Base-by-base conservation (phyloP, 2,329 filamentous ascomycete species). In the Emergomyces pasteurianus region DNA sequence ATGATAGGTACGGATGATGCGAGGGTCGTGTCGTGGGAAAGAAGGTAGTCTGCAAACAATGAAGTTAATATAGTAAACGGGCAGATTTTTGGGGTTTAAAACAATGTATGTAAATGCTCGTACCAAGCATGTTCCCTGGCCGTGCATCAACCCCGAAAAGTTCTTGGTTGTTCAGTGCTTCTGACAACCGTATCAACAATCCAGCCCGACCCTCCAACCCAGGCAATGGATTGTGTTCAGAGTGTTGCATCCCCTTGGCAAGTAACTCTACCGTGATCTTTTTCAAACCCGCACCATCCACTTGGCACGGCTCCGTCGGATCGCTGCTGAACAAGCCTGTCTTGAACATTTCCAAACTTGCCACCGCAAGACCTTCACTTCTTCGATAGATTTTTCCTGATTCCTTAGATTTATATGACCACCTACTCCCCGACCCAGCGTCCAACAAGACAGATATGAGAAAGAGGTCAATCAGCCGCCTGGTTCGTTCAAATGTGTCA, bases 91-190 rank as follows among this genome's bases (percentile, higher is more conserved):
- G 9, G 23, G 16, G 16, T 31, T 31, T 31, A 31, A 61, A 26
- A 16, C 47, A 7, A 64, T 65, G 63, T 57, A 36, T 36, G 4
- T 49, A 26, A 36, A 7, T 56, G 34, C n/a, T 2, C 36, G 31
- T 80, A 94, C 90, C 90, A 64, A 97, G 85, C 86, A 99, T 91
- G 72, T 96, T 95, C 67, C 94, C 94, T 12, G 94, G 94, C 61
- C 94, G 83, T 58, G 87, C 89, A 70, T 92, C 86, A 1, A 83
- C 80, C 28, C 92, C 92, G 73, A 96, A 99, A 67, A 90, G 87
- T 58, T 94, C 87, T 62, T 84, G 81, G 70, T 92, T 91, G 64
- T 86, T 82, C 60, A 99, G 77, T 5, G 92, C 92, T 64, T 86
- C 81, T 14, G 85, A 85, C 1, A 99, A 81, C 58, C 87, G 82